A percentile compares a stretch with the other conserved stretches of the same genome.
Evolutionary conservation across 2,329 filamentous ascomycete genomes (phyloP).

Genomic region (Hypomyces perniciosus): DNA sequence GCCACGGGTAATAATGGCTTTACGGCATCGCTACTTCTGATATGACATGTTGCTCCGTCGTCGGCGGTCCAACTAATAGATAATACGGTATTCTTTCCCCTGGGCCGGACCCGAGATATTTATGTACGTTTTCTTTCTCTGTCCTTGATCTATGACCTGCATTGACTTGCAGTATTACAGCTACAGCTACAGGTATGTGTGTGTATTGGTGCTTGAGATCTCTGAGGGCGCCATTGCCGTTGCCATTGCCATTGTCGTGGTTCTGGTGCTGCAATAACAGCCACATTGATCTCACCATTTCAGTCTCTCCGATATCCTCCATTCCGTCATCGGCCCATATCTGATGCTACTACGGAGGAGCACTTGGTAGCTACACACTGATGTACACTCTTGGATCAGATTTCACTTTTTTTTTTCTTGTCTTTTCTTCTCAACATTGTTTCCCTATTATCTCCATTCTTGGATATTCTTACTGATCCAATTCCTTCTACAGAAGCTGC

Average conservation of each 20-base stretch:
- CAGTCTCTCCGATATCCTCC: too few species aligned
- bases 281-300: too few species aligned
- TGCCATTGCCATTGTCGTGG: neutral
- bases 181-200: neutral
- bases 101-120: neutral
- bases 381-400: too few species aligned
- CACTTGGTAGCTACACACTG: too few species aligned
- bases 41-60: neutral
- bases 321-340: too few species aligned
- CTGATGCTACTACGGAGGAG: too few species aligned
- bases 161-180: too few species aligned
- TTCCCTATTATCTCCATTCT: too few species aligned
- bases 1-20: too few species aligned
- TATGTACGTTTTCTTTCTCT: neutral
- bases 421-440: neutral
- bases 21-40: neutral
- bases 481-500: too few species aligned
- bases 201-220: neutral
- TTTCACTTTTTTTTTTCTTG: neutral
- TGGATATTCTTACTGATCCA: too few species aligned
- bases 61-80: neutral
- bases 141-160: neutral
- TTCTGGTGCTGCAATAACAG: too few species aligned
- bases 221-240: neutral
- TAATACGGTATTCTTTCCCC: neutral